These are phyloP conservation scores for Phtheirospermum japonicum DNA, from an alignment of 257 asterid species.

Conservation along the genomic window DNA sequence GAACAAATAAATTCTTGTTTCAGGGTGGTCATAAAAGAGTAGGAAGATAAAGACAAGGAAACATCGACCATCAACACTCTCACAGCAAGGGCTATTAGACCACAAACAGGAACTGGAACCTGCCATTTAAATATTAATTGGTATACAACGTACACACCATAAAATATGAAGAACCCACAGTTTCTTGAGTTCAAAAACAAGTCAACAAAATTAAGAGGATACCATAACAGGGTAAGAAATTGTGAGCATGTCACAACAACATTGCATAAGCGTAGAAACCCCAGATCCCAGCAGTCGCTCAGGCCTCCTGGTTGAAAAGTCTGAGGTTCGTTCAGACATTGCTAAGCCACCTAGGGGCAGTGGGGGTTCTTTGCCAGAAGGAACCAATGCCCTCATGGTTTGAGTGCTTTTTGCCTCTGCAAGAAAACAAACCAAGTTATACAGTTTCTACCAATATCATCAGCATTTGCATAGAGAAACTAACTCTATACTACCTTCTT, in stretches of 20 bases:
- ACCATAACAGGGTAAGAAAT: slow-evolving; percentile 78
- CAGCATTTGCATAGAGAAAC: slow-evolving; percentile 26
- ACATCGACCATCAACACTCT: slow-evolving; percentile 88
- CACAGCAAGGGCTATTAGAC: slow-evolving; percentile 55
- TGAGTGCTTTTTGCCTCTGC: slow-evolving; percentile 59
- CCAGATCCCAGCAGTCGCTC: slow-evolving; percentile 72
- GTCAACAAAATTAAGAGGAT: slow-evolving; percentile 24
- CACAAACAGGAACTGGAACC: slow-evolving; percentile 73
- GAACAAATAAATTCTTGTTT: slow-evolving; percentile 69
- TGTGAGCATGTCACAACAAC: slow-evolving; percentile 75
- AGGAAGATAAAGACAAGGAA: slow-evolving; percentile 42
- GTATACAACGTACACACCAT: slow-evolving; percentile 14
- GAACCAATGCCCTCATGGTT: slow-evolving; percentile 60
- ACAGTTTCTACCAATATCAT: slow-evolving; percentile 22
- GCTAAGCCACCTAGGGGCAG: slow-evolving; percentile 65
- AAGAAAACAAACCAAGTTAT: slow-evolving; percentile 28
- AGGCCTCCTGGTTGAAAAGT: slow-evolving; percentile 53
- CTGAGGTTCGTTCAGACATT: slow-evolving; percentile 39
- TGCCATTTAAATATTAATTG: slow-evolving; percentile 32
- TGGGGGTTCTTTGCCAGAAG: slow-evolving; percentile 72
- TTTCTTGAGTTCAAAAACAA: slow-evolving; percentile 7
- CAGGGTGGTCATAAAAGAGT: slow-evolving; percentile 50
- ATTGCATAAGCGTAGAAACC: slow-evolving; percentile 58
- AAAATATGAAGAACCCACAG: slow-evolving; percentile 11
- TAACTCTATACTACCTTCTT: slow-evolving; percentile 59